Conservation (phyloP, 2,329 filamentous ascomycete genomes). For the Chaetomiaceae sp. region DNA sequence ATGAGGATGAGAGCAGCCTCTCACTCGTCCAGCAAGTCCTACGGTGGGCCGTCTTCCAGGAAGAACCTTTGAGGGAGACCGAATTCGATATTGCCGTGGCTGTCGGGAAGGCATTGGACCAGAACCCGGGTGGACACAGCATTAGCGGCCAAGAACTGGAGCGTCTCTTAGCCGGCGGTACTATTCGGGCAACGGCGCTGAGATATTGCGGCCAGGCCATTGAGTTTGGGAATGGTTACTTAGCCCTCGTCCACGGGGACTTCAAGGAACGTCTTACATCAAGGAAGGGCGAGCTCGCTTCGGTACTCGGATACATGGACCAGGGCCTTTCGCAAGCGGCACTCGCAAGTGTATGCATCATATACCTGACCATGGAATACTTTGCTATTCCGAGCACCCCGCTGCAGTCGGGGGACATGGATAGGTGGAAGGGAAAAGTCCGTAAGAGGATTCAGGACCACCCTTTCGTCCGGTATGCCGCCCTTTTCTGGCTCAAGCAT, state of each 20-base stretch:
- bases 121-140: neutral
- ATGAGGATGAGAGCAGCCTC: neutral
- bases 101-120: neutral
- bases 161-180: too few species aligned
- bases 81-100: neutral
- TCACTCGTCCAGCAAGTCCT: neutral
- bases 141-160: neutral
- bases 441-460: neutral
- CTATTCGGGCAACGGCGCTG: too few species aligned
- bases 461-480: neutral
- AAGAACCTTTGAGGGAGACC: neutral
- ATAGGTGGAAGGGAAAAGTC: too few species aligned
- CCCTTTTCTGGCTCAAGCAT: neutral
- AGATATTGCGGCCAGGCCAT: neutral
- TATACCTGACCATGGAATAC: neutral
- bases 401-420: too few species aligned
- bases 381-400: too few species aligned
- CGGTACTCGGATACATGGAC: neutral
- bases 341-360: neutral
- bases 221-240: neutral
- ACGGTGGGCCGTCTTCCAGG: neutral
- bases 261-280: neutral
- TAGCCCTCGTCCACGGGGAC: neutral
- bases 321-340: neutral
- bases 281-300: too few species aligned